These are phyloP conservation scores for Neocucurbitaria cava DNA, from an alignment of 2,329 filamentous ascomycete species.

Conservation along the genomic window DNA sequence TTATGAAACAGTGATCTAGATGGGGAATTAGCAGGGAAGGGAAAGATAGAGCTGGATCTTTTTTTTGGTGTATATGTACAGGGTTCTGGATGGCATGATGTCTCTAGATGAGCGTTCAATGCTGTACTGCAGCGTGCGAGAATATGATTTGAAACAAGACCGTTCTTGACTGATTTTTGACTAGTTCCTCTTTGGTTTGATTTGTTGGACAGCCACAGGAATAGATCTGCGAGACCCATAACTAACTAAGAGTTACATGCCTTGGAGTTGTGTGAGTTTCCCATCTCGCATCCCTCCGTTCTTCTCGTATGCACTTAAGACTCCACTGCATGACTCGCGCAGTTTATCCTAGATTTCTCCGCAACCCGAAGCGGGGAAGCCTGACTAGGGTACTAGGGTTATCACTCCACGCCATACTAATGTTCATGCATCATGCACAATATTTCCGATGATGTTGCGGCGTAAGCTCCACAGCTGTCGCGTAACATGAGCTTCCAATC, in stretches of 20 bases:
- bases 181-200: no score
- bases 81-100: neutral
- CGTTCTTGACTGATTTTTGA: neutral
- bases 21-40: neutral
- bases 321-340: neutral
- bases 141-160: neutral
- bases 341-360: neutral
- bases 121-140: neutral
- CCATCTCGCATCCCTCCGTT: no score
- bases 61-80: neutral
- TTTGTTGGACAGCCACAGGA: no score
- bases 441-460: neutral
- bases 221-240: no score
- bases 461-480: neutral
- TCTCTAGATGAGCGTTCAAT: neutral
- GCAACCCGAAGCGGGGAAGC: neutral
- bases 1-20: neutral
- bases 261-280: no score
- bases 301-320: no score
- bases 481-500: neutral
- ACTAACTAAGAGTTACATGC: no score
- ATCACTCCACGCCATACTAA: neutral
- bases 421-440: neutral
- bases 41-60: neutral
- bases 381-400: neutral